These are phyloP conservation scores for Hanseniaspora taiwanica DNA, from an alignment of 805 yeast species.

Conservation along the genomic window DNA sequence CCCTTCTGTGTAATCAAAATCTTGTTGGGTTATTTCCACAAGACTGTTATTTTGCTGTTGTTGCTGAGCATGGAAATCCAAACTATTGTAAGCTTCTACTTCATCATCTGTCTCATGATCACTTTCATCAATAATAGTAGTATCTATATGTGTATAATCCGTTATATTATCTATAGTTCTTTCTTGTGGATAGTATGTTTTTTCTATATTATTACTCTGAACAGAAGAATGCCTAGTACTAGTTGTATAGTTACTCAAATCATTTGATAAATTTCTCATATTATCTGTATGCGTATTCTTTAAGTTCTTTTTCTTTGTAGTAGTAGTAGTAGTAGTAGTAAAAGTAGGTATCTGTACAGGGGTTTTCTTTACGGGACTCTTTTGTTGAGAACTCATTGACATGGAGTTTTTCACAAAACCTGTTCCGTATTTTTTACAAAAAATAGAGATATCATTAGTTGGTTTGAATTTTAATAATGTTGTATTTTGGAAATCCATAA, in stretches of 20 bases:
- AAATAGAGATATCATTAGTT: not conserved
- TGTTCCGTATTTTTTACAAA: not conserved
- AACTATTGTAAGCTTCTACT: not conserved
- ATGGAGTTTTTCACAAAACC: no score
- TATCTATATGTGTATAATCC: not conserved
- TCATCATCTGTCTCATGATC: not conserved
- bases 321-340: no score
- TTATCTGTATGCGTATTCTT: constrained; percentile 20
- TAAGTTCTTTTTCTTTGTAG: constrained; percentile 9
- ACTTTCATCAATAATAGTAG: not conserved
- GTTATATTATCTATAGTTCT: not conserved
- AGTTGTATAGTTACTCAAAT: constrained; percentile 15
- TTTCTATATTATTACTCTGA: not conserved
- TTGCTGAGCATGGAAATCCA: not conserved
- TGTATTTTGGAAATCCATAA: no score
- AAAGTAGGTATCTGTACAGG: no score
- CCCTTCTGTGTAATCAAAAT: not conserved
- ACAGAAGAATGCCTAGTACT: not conserved
- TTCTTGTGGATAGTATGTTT: not conserved
- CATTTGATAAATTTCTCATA: constrained; percentile 19
- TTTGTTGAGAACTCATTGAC: no score
- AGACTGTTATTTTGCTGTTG: not conserved
- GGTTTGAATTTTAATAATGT: no score
- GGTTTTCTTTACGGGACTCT: no score
- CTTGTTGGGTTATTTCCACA: not conserved